Base-by-base conservation (phyloP, 371 early-diverging fungal species). In the Batrachochytrium dendrobatidis region DNA sequence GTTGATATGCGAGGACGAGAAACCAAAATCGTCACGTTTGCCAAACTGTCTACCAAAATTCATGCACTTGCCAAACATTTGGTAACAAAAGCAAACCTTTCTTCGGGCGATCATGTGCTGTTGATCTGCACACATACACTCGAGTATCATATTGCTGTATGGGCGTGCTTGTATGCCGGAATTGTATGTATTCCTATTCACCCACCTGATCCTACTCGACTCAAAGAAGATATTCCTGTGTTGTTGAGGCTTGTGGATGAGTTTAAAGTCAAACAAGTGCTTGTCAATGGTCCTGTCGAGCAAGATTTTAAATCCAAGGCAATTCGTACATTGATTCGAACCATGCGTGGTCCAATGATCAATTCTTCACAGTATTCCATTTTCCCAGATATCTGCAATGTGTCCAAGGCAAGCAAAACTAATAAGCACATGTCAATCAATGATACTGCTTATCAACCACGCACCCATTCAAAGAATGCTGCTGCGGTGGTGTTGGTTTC, bases 101-200 rank as follows among this genome's bases (percentile, higher is more conserved):
- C 69, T 33, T 64, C 82, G 0, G 83, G 83, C 3, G 78, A 76
- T 49, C 80, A 82, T 52, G 86, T 84, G 2, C 58, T 91, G 22
- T 66, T 90, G 18, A 63, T 86, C n/a, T 79, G 85, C 46, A 77
- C 87, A 1, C 86, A 81, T 61, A 83, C 89, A 8, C 56, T 87
- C 28, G 91, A 90, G 53, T 86, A 83, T 66, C 73, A 87, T 1
- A 71, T 76, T n/a, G 80, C 86, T 0, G 69, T 92, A 17, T 87
- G 89, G 67, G 90, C 89, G 6, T 89, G 90, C 65, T 69, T 91
- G 66, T 83, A 84, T 2, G 70, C 86, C 6, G 92, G 92, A 17
- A 75, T 87, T 1, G 70, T 86, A 1, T 83, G 87, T 15, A 83
- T 92, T 20, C 87, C 90, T 0, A 63, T 90, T 12, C 74, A 83